Conservation (phyloP, 1,284 basidiomycete species). For the Spongiforma sp. region DNA sequence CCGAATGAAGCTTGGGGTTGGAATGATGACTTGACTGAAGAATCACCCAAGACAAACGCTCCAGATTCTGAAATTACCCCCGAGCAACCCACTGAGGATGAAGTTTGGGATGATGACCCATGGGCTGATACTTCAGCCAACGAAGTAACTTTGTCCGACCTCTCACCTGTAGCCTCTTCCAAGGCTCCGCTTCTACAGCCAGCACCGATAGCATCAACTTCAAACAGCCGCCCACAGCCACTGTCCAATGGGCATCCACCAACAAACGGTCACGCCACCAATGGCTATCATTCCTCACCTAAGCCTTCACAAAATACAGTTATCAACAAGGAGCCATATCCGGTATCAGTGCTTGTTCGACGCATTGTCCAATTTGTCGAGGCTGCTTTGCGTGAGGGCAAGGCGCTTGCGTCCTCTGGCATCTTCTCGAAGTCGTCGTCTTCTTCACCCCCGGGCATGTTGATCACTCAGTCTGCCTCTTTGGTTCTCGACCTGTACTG, state of each 20-base stretch:
- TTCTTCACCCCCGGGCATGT: conserved; percentile 47
- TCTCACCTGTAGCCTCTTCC: conserved; percentile 33
- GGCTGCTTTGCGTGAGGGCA: conserved; percentile 61
- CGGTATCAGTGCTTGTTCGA: conserved; percentile 60
- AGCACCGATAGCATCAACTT: conserved; percentile 25
- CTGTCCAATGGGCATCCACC: conserved; percentile 10
- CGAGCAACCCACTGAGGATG: conserved; percentile 35
- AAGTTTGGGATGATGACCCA: conserved; percentile 64
- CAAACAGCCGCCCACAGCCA: conserved; percentile 52
- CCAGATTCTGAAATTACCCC: conserved; percentile 27
- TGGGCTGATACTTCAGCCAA: conserved; percentile 54
- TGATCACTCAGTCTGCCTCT: conserved; percentile 65
- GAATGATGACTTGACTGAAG: conserved; percentile 50
- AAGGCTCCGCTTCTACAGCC: conserved; percentile 51
- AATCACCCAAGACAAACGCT: conserved; percentile 6
- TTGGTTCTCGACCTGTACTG: conserved; percentile 83
- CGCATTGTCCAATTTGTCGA: conserved; percentile 66
- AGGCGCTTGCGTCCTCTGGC: conserved; percentile 58
- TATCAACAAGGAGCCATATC: conserved; percentile 57
- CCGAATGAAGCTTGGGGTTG: conserved; percentile 70
- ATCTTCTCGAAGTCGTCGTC: conserved; percentile 47
- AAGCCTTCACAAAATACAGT: conserved; percentile 17
- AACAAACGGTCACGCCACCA: conserved; percentile 37
- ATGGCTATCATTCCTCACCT: conserved; percentile 22
- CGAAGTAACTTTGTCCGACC: conserved; percentile 24